These are phyloP conservation scores for Calonectria pteridis DNA, from an alignment of 2,329 filamentous ascomycete species.

Conservation along the genomic window DNA sequence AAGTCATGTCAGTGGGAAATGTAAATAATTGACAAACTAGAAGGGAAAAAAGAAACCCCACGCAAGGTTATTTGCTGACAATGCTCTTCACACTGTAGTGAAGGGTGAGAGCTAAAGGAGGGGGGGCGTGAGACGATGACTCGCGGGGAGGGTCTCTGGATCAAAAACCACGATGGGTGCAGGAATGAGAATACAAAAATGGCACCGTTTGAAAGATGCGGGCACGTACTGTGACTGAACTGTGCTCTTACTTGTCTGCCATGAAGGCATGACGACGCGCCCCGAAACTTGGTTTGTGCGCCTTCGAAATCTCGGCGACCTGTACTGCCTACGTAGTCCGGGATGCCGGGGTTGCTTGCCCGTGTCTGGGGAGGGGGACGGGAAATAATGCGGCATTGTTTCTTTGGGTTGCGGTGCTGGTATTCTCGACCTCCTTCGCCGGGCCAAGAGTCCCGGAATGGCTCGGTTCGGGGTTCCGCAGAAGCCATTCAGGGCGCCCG, in stretches of 20 bases:
- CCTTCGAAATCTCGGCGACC: background rate
- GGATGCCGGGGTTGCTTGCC: background rate
- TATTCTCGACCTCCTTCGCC: background rate
- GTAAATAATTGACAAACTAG: background rate
- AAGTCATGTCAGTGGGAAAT: background rate
- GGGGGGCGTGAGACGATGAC: background rate
- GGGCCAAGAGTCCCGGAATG: slow-evolving; percentile 34
- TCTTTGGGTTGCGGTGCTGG: background rate
- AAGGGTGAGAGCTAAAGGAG: slow-evolving; percentile 2
- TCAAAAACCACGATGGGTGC: background rate
- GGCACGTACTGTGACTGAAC: background rate
- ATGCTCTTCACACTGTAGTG: background rate
- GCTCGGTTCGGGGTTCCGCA: slow-evolving; percentile 41
- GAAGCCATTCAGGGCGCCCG: background rate
- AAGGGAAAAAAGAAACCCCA: background rate
- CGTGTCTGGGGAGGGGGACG: background rate
- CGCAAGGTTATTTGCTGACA: background rate
- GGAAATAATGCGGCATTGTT: background rate
- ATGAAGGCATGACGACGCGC: background rate
- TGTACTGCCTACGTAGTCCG: background rate
- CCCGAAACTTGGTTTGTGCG: slow-evolving; percentile 1
- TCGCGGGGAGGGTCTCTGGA: slow-evolving; percentile 1
- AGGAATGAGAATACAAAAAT: slow-evolving; percentile 3
- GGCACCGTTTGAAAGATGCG: background rate
- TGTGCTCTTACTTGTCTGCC: background rate